These are phyloP conservation scores for Pseudogymnoascus sp. DNA, from an alignment of 2,329 filamentous ascomycete genomes.

Conservation along the genomic window DNA sequence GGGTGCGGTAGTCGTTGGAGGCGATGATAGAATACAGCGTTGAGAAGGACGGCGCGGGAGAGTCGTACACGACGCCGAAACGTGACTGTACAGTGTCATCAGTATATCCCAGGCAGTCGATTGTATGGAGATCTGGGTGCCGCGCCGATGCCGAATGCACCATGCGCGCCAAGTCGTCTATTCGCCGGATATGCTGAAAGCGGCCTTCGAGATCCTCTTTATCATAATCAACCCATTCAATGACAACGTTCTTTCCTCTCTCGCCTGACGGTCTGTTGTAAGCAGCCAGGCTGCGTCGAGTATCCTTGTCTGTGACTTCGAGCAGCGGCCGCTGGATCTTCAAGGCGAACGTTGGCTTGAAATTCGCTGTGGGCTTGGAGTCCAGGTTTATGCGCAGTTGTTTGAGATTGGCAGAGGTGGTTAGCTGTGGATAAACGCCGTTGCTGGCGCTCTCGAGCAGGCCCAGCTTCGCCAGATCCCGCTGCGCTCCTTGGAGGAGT, in stretches of 20 bases:
- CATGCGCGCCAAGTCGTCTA: constrained; percentile 42
- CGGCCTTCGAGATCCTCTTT: constrained; percentile 33
- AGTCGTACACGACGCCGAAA: constrained; percentile 39
- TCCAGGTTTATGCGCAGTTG: constrained; percentile 42
- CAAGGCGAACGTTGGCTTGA: constrained; percentile 38
- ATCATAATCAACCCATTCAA: constrained; percentile 43
- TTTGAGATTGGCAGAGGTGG: constrained; percentile 38
- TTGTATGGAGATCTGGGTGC: constrained; percentile 41
- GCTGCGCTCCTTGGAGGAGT: constrained; percentile 38
- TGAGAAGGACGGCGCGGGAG: constrained; percentile 31
- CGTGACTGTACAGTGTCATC: constrained; percentile 34
- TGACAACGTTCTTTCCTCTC: constrained; percentile 27
- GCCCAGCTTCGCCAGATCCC: constrained; percentile 36
- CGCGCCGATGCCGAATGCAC: constrained; percentile 39
- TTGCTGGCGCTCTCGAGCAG: constrained; percentile 37
- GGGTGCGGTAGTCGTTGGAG: constrained; percentile 35
- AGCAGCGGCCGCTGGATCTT: constrained; percentile 33
- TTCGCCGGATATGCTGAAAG: constrained; percentile 37
- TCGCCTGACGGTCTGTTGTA: constrained; percentile 29
- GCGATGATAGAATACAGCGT: constrained; percentile 35
- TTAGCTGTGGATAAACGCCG: constrained; percentile 37
- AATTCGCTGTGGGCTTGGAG: constrained; percentile 32
- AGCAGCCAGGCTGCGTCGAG: constrained; percentile 27
- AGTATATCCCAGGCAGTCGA: constrained; percentile 42
- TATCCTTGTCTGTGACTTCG: constrained; percentile 18